Conservation (phyloP, 352 stramenopile genomes). For the Phytophthora citricola region DNA sequence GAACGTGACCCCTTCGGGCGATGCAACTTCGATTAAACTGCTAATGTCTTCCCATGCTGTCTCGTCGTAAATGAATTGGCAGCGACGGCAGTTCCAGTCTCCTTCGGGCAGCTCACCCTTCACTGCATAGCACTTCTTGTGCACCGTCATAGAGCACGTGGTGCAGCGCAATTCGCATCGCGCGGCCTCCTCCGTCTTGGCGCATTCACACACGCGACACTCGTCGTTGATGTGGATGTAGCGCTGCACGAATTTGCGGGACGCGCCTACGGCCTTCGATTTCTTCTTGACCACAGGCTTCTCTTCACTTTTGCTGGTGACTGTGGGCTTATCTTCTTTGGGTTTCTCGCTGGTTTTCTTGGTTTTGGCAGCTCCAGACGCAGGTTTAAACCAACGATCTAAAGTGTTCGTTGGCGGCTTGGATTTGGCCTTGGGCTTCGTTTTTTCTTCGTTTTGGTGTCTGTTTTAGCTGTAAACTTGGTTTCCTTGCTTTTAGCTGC, state of each 20-base stretch:
- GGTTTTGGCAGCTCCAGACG: constrained; percentile 2
- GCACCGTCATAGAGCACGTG: constrained; percentile 72
- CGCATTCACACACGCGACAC: constrained; percentile 69
- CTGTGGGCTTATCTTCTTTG: constrained; percentile 6
- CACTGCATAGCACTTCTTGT: constrained; percentile 75
- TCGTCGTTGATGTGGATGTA: constrained; percentile 74
- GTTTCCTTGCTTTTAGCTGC: neutral
- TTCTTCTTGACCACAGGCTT: constrained; percentile 24
- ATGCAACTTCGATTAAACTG: constrained; percentile 17
- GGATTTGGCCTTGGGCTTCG: constrained; percentile 15
- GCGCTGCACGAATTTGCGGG: constrained; percentile 71
- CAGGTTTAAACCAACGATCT: constrained; percentile 66
- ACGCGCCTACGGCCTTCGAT: constrained; percentile 7
- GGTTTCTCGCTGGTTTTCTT: constrained; percentile 21
- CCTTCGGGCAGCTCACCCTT: constrained; percentile 46
- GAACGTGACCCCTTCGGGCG: constrained; percentile 33
- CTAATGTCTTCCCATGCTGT: constrained; percentile 34
- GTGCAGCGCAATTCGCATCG: constrained; percentile 70
- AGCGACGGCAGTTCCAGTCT: constrained; percentile 68
- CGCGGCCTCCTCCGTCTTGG: constrained; percentile 52
- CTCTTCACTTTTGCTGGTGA: neutral
- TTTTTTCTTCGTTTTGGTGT: constrained; percentile 11
- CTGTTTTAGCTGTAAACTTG: constrained; percentile 1
- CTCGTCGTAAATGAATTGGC: constrained; percentile 54
- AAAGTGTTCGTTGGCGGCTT: constrained; percentile 59